phyloP scores from a whole-genome alignment of 2,329 filamentous ascomycete genomes.

The Cyphellophora attinorum region DNA sequence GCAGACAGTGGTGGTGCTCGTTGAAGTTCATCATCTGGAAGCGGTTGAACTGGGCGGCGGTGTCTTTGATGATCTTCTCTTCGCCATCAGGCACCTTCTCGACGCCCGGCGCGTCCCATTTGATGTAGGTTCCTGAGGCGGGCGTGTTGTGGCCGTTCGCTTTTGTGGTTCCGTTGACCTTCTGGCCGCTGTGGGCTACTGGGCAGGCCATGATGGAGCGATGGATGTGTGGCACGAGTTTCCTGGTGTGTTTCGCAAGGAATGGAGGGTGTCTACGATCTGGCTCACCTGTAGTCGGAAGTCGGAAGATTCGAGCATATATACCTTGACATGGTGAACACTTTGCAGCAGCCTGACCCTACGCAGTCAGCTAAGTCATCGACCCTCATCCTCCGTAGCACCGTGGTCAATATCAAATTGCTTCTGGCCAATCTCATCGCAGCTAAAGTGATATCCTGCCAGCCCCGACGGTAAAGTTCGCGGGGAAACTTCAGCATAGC shows the following conservation, averaged over 20 bases:
- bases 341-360: background rate
- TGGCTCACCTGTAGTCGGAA: background rate
- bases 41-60: slow-evolving; percentile 12
- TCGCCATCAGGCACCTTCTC: slow-evolving; percentile 9
- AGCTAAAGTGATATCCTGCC: background rate
- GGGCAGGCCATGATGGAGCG: slow-evolving; percentile 3
- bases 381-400: background rate
- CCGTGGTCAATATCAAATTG: background rate
- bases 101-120: slow-evolving; percentile 12
- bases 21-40: slow-evolving; percentile 17
- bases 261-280: background rate
- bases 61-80: slow-evolving; percentile 10
- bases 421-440: background rate
- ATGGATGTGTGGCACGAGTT: background rate
- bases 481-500: background rate
- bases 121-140: slow-evolving; percentile 3
- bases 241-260: too few relatives aligned
- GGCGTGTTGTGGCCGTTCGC: slow-evolving; percentile 5
- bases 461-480: background rate
- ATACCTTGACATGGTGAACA: background rate
- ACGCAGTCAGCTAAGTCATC: too few relatives aligned
- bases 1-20: slow-evolving; percentile 12
- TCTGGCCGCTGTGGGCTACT: slow-evolving; percentile 5
- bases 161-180: slow-evolving; percentile 6
- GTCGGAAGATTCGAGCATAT: background rate